Evolutionary conservation across 768 basidiomycete genomes (phyloP), one percentile per base, ranked within the genome.

Genomic region (Mrakia blollopis): DNA sequence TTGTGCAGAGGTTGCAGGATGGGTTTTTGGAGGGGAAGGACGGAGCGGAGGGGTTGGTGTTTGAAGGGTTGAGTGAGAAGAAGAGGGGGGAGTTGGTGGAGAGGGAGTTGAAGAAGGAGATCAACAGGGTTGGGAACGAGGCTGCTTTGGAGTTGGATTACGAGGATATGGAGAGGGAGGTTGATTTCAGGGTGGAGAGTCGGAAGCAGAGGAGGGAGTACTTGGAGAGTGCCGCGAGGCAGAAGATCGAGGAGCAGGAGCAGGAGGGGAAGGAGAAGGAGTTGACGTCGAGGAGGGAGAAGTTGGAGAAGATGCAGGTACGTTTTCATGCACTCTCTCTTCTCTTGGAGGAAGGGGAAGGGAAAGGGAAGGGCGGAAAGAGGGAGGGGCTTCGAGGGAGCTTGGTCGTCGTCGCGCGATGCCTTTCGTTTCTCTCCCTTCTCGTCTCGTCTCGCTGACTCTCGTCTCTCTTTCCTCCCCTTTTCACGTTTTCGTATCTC

Each of bases 101-200:
- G 35, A 14, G 71, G 54, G 65, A 68, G 65, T n/a, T 68, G 65
- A 68, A n/a, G 65, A 68, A 68, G 65, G 65, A 44, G 65, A 18
- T 37, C 28, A 37, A 35, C 30, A 72, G 3, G 71, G 52, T 72
- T 1, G 50, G 35, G 54, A 72, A 37, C 47, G 71, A 71, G 47
- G 69, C 44, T 25, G 50, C 47, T 9, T 5, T 25, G 28, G 35
- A 39, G 30, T 4, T 54, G 18, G 71, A 18, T 16, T 37, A 72
- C 13, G 52, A 72, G 54, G 50, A 50, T 16, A 37, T 52, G 28
- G 71, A 72, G 71, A 54, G 54, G 69, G 65, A 68, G 65, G 11
- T 68, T 35, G 65, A 68, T 37, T 23, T 39, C 65, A 57, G 54
- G 71, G 54, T 54, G 32, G 30, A 30, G 32, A 32, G 32, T 16